Conservation (phyloP, 345 rosid genomes). For the Eucalyptus curtisii region DNA sequence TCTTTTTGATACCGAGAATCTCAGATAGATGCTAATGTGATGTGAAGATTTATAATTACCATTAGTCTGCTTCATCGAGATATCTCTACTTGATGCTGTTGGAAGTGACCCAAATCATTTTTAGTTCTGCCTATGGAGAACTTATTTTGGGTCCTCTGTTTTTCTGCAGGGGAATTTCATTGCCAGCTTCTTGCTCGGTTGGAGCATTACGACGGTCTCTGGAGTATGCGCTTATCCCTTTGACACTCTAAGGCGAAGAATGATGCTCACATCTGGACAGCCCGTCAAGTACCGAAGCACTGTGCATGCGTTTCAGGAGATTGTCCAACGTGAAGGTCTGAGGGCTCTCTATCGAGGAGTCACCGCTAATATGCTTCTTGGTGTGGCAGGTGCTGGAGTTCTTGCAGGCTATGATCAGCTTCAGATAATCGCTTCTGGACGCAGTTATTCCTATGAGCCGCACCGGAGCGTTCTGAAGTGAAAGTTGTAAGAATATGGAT, state of each 20-base stretch:
- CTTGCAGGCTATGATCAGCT: slow-evolving; percentile 91
- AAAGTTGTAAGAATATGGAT: neutral
- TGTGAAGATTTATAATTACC: neutral
- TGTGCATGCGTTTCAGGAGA: slow-evolving; percentile 59
- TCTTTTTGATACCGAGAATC: neutral
- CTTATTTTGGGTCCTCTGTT: neutral
- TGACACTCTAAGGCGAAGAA: slow-evolving; percentile 78
- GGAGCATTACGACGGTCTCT: slow-evolving; percentile 84
- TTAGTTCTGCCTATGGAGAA: neutral
- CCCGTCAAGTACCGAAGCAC: slow-evolving; percentile 47
- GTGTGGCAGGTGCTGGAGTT: slow-evolving; percentile 92
- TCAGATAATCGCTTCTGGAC: slow-evolving; percentile 45
- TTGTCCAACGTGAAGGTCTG: slow-evolving; percentile 54
- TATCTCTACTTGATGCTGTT: neutral
- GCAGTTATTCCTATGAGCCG: slow-evolving; percentile 19
- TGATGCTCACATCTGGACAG: slow-evolving; percentile 96
- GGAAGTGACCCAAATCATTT: neutral
- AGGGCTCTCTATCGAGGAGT: slow-evolving; percentile 65
- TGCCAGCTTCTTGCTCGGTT: slow-evolving; percentile 81
- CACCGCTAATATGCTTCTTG: slow-evolving; percentile 91
- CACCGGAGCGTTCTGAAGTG: slow-evolving; percentile 18
- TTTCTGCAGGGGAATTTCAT: slow-evolving; percentile 70
- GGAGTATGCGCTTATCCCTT: slow-evolving; percentile 91
- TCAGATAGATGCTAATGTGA: neutral
- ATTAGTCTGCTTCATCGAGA: neutral